Percentiles rank a stretch among this genome's conserved stretches.
These are phyloP conservation scores for Sporothrix inflata DNA, from an alignment of 2,329 filamentous ascomycete species.

Conservation along the genomic window DNA sequence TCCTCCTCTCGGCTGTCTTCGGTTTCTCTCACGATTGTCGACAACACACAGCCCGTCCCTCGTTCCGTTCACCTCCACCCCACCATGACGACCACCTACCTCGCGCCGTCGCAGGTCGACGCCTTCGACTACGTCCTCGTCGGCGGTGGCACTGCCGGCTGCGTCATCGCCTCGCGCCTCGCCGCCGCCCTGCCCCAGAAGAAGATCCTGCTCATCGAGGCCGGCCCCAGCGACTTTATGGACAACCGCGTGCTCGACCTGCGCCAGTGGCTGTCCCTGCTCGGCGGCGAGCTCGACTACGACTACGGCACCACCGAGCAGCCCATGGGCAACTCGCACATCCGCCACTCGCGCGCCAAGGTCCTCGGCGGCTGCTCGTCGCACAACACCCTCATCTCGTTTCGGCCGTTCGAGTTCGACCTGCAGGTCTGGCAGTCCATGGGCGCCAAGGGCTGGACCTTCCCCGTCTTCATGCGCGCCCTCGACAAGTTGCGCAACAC, in stretches of 20 bases:
- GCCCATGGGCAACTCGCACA: slow-evolving; percentile 85
- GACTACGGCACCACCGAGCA: slow-evolving; percentile 90
- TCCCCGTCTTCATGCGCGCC: slow-evolving; percentile 79
- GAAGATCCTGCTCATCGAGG: slow-evolving; percentile 82
- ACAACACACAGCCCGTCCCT: too few relatives aligned
- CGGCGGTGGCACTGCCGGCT: slow-evolving; percentile 83
- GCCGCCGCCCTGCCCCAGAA: slow-evolving; percentile 78
- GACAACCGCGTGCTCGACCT: slow-evolving; percentile 85
- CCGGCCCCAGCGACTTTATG: slow-evolving; percentile 85
- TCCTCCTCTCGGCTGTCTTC: not conserved
- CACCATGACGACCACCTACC: slow-evolving; percentile 67
- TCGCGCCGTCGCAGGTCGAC: slow-evolving; percentile 65
- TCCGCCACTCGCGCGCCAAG: slow-evolving; percentile 89
- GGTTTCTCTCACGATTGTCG: not conserved
- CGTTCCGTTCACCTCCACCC: not conserved
- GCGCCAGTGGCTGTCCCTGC: slow-evolving; percentile 81
- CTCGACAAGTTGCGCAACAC: slow-evolving; percentile 86
- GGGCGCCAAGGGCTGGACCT: slow-evolving; percentile 84
- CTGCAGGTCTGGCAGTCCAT: slow-evolving; percentile 80
- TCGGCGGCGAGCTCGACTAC: slow-evolving; percentile 88
- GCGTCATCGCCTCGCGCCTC: slow-evolving; percentile 78
- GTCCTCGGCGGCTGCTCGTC: slow-evolving; percentile 90
- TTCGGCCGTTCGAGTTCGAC: slow-evolving; percentile 89
- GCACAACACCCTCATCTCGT: slow-evolving; percentile 92
- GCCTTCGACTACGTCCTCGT: slow-evolving; percentile 84